phyloP scores from a whole-genome alignment of 371 early-diverging fungal species.

The Saksenaea oblongispora region DNA sequence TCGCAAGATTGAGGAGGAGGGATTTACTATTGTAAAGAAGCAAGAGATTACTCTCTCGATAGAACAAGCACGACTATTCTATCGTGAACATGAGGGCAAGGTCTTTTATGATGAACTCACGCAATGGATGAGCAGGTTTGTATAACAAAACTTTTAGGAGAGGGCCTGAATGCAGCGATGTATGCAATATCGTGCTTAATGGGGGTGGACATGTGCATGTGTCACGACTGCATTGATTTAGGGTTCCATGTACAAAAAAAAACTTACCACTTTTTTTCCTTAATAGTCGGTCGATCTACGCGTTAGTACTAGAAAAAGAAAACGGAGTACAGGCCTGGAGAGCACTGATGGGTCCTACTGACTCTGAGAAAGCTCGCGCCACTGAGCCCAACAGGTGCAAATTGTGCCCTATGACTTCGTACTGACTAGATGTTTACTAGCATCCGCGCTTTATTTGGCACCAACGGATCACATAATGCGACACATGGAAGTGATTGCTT shows the following conservation, averaged over 20 bases:
- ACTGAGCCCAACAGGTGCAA: slow-evolving; percentile 53
- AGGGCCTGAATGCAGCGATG: slow-evolving; percentile 19
- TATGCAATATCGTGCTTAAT: slow-evolving; percentile 9
- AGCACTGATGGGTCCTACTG: slow-evolving; percentile 74
- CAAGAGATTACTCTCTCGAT: slow-evolving; percentile 53
- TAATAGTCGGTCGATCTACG: slow-evolving; percentile 28
- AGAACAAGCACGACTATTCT: slow-evolving; percentile 64
- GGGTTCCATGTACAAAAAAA: not conserved
- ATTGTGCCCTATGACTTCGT: not conserved
- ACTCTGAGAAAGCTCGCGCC: slow-evolving; percentile 65
- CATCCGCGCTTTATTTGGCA: slow-evolving; percentile 67
- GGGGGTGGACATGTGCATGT: slow-evolving; percentile 4
- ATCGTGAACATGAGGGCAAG: slow-evolving; percentile 72
- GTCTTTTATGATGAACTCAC: slow-evolving; percentile 74
- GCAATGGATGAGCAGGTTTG: slow-evolving; percentile 74
- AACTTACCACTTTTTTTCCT: slow-evolving; percentile 5
- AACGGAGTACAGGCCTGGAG: slow-evolving; percentile 73
- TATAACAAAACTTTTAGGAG: slow-evolving; percentile 16
- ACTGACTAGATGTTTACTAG: slow-evolving; percentile 18
- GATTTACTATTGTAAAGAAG: slow-evolving; percentile 63
- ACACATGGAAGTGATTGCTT: slow-evolving; percentile 75
- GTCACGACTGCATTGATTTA: not conserved
- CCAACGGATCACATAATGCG: slow-evolving; percentile 67
- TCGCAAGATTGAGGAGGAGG: slow-evolving; percentile 51
- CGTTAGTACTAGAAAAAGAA: slow-evolving; percentile 68